Evolutionary conservation across 192 early-diverging fungal genomes (phyloP).

Genomic region (Backusella tuberculispora): DNA sequence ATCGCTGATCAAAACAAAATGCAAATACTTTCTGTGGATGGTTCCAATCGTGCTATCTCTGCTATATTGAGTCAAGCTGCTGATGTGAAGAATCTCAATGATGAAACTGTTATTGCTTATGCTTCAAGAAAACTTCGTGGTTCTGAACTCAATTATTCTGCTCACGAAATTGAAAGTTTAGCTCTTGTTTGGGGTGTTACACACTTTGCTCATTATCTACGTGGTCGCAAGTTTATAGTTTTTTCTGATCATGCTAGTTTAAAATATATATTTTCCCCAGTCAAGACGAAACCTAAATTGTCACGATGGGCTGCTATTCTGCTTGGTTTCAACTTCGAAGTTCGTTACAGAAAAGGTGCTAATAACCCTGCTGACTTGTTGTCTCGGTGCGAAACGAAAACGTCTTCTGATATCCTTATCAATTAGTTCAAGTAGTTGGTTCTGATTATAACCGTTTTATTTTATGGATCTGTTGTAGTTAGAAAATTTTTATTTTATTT

Average conservation of each 20-base stretch:
- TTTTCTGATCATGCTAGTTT: not conserved
- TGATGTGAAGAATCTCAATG: not conserved
- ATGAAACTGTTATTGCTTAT: not conserved
- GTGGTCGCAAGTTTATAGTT: not conserved
- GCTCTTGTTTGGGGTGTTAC: not conserved
- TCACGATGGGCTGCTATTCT: not conserved
- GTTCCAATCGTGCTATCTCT: not conserved
- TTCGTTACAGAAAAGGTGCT: not conserved
- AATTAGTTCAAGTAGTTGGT: too few species aligned
- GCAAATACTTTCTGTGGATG: not conserved
- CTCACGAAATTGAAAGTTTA: slow-evolving; percentile 7
- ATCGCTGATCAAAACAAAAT: not conserved
- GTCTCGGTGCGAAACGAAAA: too few species aligned
- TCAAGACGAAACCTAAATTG: not conserved
- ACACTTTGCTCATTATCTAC: not conserved
- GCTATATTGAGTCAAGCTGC: not conserved
- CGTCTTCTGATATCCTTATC: too few species aligned
- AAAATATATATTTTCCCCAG: not conserved
- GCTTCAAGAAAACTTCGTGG: not conserved
- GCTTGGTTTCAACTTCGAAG: not conserved
- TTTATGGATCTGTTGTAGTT: too few species aligned
- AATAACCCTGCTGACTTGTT: slow-evolving; percentile 4
- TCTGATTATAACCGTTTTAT: too few species aligned
- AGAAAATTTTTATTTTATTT: too few species aligned
- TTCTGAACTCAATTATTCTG: not conserved